Evolutionary conservation across 768 basidiomycete genomes (phyloP).

Genomic region (Auriscalpium microsporum): DNA sequence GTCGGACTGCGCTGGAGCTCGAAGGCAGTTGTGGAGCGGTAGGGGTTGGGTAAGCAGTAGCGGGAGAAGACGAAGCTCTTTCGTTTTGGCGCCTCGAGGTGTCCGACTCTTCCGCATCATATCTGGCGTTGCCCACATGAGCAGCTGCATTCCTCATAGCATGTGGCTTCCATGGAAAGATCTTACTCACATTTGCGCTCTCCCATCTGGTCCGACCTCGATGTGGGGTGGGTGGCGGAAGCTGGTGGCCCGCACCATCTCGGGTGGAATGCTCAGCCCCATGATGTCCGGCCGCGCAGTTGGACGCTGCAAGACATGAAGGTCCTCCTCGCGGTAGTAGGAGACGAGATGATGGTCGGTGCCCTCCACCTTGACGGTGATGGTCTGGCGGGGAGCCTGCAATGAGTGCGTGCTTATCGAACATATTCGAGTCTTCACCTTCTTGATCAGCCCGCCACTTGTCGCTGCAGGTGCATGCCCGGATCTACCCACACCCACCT

Average conservation of each 20-base stretch:
- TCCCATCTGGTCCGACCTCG: slow-evolving; percentile 64
- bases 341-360: slow-evolving; percentile 78
- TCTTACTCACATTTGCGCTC: slow-evolving; percentile 49
- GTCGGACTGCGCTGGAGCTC: neutral
- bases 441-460: slow-evolving; percentile 67
- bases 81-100: slow-evolving; percentile 12
- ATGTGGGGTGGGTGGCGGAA: slow-evolving; percentile 80
- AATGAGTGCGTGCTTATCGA: neutral
- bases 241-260: slow-evolving; percentile 71
- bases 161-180: neutral
- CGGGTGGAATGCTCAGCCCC: slow-evolving; percentile 61
- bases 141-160: neutral
- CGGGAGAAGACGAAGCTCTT: slow-evolving; percentile 4
- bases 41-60: slow-evolving; percentile 2
- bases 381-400: slow-evolving; percentile 45
- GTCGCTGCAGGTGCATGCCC: slow-evolving; percentile 1
- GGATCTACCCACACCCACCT: slow-evolving; percentile 13
- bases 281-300: slow-evolving; percentile 66
- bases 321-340: slow-evolving; percentile 77
- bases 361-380: slow-evolving; percentile 72
- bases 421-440: slow-evolving; percentile 33
- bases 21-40: slow-evolving; percentile 5
- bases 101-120: slow-evolving; percentile 16
- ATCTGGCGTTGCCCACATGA: slow-evolving; percentile 10
- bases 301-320: slow-evolving; percentile 61